Evolutionary conservation across 768 basidiomycete species (phyloP), one percentile per base, ranked within the genome.

Genomic region (Amanita polypyramis): DNA sequence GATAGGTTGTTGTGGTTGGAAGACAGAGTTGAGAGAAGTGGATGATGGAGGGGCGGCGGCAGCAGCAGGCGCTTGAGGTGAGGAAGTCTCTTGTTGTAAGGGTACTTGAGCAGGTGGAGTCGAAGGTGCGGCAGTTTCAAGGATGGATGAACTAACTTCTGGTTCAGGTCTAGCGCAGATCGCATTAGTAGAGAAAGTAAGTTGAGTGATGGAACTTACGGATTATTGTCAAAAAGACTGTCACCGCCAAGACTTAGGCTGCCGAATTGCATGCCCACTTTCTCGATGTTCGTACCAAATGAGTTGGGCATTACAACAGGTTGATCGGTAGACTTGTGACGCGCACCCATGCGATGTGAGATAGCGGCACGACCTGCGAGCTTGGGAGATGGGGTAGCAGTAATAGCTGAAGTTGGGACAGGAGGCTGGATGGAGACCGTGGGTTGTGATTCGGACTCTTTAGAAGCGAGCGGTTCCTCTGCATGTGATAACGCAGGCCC

Each of bases 211-310:
- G 15, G 58, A 50, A 70, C 79, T 60, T 59, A 82, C 81, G 72
- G 56, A 48, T 68, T 67, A 25, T 69, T 51, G 34, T 80, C 81
- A 27, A 79, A 61, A n/a, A 75, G 64, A 51, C 62, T 69, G 44
- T 88, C 85, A 5, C 80, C 84, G 29, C 78, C 79, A 30, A 92
- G 72, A 61, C 78, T 85, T 56, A 91, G 65, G 61, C 86, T 90
- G 43, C 88, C 88, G 58, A 92, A 92, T 58, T 90, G 87, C 88
- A 92, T 89, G 42, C 88, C 88, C 44, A 91, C 68, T 59, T 86
- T 89, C 59, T 89, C 87, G 19, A 85, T 60, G 14, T 72, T 72
- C 29, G 74, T 57, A 25, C 77, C 75, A 60, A 82, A 83, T 44
- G 74, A 77, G 37, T 74, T 73, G 1, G 88, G 86, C 76, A 90